Percentiles rank a stretch among this genome's conserved stretches.
Evolutionary conservation across 345 rosid species (phyloP).

Genomic region (Litchi chinensis): DNA sequence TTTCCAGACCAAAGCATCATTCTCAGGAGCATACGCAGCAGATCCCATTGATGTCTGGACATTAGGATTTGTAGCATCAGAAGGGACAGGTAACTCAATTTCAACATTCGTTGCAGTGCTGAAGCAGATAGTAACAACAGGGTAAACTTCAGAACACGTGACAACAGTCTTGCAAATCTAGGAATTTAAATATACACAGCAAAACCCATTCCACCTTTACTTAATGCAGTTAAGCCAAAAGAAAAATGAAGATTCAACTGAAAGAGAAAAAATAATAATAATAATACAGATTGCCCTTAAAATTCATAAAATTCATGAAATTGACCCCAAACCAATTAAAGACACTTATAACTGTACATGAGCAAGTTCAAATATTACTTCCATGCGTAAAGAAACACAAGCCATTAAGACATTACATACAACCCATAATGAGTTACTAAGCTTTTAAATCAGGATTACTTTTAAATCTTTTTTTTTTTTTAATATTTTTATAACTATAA

Average conservation of each 20-base stretch:
- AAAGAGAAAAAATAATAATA: no score
- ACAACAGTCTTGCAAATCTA: background rate
- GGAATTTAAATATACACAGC: background rate
- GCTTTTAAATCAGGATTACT: background rate
- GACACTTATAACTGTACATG: background rate
- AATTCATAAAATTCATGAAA: background rate
- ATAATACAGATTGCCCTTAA: background rate
- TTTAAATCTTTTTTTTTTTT: background rate
- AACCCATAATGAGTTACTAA: background rate
- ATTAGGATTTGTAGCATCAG: constrained; percentile 72
- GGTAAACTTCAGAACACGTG: constrained; percentile 1
- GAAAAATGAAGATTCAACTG: background rate
- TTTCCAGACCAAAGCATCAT: constrained; percentile 79
- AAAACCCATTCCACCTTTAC: background rate
- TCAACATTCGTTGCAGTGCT: constrained; percentile 82
- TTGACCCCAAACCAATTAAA: background rate
- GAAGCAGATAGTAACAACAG: constrained; percentile 20
- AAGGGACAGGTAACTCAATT: constrained; percentile 72
- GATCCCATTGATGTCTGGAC: constrained; percentile 77
- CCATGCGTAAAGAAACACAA: background rate
- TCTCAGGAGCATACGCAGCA: constrained; percentile 79
- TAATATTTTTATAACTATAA: background rate
- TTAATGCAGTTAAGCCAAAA: background rate
- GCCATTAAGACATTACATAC: background rate
- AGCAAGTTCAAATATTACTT: background rate